Percentiles rank a stretch among this genome's conserved stretches.
Conservation (phyloP, 1,139 yeast genomes). For the Yarrowia galli region DNA sequence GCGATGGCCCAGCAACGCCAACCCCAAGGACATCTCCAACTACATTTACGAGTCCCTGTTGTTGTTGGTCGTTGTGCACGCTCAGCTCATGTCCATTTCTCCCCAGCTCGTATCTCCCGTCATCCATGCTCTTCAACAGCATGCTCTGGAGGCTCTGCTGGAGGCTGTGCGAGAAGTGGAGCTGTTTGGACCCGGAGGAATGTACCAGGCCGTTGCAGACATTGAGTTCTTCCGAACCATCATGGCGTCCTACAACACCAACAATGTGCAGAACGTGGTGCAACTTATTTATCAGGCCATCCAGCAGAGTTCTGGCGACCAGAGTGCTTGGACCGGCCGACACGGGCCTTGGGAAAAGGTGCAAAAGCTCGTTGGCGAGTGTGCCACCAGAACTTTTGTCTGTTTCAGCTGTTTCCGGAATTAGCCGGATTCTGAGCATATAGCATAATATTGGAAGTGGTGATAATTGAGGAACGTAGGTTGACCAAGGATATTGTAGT, state of each 20-base stretch:
- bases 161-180: conserved; percentile 56
- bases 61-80: conserved; percentile 61
- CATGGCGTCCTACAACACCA: conserved; percentile 48
- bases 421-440: background rate
- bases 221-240: conserved; percentile 52
- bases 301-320: conserved; percentile 45
- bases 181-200: conserved; percentile 51
- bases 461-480: too few species aligned
- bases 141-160: conserved; percentile 56
- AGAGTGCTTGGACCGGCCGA: conserved; percentile 44
- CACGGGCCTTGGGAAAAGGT: conserved; percentile 47
- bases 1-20: conserved; percentile 56
- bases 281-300: conserved; percentile 48
- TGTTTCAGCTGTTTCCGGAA: conserved; percentile 31
- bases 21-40: conserved; percentile 52
- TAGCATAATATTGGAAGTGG: too few species aligned
- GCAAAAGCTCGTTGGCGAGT: conserved; percentile 43
- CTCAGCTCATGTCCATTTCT: conserved; percentile 59
- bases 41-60: conserved; percentile 62
- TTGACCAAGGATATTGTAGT: too few species aligned
- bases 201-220: conserved; percentile 53
- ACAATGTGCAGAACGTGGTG: conserved; percentile 48
- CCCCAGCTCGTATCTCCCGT: conserved; percentile 56
- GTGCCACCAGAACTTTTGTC: conserved; percentile 33
- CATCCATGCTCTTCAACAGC: conserved; percentile 57